Evolutionary conservation across 352 stramenopile genomes (phyloP).

Genomic region (Aphanomyces cochlioides): DNA sequence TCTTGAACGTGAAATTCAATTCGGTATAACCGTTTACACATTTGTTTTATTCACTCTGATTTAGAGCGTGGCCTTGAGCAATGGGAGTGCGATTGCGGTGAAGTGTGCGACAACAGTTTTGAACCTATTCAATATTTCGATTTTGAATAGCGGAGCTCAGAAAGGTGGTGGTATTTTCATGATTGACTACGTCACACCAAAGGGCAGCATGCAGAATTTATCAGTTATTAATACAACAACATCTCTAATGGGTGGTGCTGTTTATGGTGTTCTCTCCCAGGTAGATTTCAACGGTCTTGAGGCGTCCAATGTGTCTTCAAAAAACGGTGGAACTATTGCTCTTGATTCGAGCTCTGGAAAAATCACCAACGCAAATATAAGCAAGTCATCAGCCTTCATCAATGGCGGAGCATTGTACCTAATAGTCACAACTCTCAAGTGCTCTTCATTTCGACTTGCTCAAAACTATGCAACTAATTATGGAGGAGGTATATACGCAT

Average conservation of each 20-base stretch:
- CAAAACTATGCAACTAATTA: background rate
- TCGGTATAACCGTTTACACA: no score
- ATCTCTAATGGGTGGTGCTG: background rate
- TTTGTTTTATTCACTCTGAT: no score
- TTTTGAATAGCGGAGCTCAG: background rate
- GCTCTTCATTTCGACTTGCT: background rate
- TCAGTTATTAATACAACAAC: constrained; percentile 6
- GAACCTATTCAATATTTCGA: constrained; percentile 1
- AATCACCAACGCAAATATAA: constrained; percentile 3
- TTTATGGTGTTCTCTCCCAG: background rate
- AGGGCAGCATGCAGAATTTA: constrained; percentile 11
- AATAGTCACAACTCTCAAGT: background rate
- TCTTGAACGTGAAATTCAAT: no score
- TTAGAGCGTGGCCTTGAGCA: no score
- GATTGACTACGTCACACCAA: constrained; percentile 4
- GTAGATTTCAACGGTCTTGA: background rate
- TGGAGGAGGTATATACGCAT: no score
- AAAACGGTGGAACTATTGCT: constrained; percentile 1
- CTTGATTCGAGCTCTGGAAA: background rate
- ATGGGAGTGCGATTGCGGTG: background rate
- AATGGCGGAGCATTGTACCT: constrained; percentile 22
- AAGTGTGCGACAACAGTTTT: background rate
- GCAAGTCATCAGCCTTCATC: background rate
- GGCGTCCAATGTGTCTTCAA: background rate
- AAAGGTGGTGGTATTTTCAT: constrained; percentile 24